phyloP scores from a whole-genome alignment of 2,329 filamentous ascomycete species.

The Monilinia polystroma region DNA sequence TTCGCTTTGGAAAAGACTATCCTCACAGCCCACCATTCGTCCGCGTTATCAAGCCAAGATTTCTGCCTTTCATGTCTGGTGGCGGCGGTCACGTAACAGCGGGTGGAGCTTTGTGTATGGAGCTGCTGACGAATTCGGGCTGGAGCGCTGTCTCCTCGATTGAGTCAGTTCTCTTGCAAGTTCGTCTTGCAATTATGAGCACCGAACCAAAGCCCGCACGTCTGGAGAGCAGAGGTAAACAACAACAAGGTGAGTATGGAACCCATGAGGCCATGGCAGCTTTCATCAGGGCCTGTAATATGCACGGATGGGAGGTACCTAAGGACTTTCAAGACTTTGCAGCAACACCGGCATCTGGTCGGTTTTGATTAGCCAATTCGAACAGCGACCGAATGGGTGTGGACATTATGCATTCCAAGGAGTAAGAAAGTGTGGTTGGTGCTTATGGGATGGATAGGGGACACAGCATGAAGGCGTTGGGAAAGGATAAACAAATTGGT shows the following conservation, averaged over 20 bases:
- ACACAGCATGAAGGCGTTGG: constrained; percentile 30
- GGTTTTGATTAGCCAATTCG: background rate
- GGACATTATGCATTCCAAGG: background rate
- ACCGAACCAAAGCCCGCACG: constrained; percentile 69
- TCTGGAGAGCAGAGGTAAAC: constrained; percentile 45
- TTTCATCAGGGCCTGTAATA: constrained; percentile 64
- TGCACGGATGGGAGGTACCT: constrained; percentile 74
- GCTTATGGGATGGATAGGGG: background rate
- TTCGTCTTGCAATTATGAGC: constrained; percentile 72
- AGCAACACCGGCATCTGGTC: background rate
- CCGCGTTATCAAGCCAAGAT: constrained; percentile 76
- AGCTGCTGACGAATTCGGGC: constrained; percentile 77
- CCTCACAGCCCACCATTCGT: constrained; percentile 82
- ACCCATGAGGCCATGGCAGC: constrained; percentile 71
- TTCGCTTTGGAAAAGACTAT: constrained; percentile 75
- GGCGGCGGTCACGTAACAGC: constrained; percentile 84
- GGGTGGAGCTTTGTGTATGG: constrained; percentile 82
- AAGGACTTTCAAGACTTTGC: constrained; percentile 50
- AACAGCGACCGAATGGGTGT: background rate
- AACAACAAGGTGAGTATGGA: constrained; percentile 54
- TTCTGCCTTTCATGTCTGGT: constrained; percentile 67
- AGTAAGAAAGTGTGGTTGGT: background rate
- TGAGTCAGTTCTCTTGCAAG: constrained; percentile 77
- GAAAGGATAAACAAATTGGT: background rate
- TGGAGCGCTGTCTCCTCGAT: constrained; percentile 74